These are phyloP conservation scores for Porcisia hertigi DNA, from an alignment of 208 protist species.

Conservation along the genomic window DNA sequence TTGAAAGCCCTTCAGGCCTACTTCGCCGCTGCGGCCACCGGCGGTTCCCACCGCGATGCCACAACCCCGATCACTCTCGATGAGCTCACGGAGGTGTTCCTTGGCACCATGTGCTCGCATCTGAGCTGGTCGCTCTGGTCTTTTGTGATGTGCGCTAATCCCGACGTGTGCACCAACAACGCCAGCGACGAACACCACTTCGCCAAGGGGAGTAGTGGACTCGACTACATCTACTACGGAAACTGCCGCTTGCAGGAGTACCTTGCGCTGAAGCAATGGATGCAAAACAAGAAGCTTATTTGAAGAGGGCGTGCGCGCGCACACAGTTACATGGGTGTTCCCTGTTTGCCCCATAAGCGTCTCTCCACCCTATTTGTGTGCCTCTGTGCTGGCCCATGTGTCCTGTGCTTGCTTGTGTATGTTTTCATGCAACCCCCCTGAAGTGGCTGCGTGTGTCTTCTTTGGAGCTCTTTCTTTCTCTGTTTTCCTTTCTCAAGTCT, in stretches of 20 bases:
- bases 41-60: background rate
- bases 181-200: constrained; percentile 44
- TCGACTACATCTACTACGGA: constrained; percentile 84
- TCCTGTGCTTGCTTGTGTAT: background rate
- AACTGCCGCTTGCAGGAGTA: constrained; percentile 82
- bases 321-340: background rate
- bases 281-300: constrained; percentile 50
- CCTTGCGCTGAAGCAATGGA: constrained; percentile 67
- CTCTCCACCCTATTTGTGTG: background rate
- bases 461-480: background rate
- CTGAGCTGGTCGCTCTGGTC: constrained; percentile 82
- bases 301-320: background rate
- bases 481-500: background rate
- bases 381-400: background rate
- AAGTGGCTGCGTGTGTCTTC: background rate
- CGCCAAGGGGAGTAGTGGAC: constrained; percentile 74
- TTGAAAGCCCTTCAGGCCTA: constrained; percentile 38
- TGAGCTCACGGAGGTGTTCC: constrained; percentile 67
- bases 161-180: constrained; percentile 59
- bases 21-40: constrained; percentile 17
- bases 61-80: constrained; percentile 37
- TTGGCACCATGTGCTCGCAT: constrained; percentile 80
- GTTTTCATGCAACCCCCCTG: background rate
- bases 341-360: background rate
- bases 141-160: constrained; percentile 69